These are phyloP conservation scores for Paraleonurus japonicus DNA, from an alignment of 257 asterid species.

Conservation along the genomic window DNA sequence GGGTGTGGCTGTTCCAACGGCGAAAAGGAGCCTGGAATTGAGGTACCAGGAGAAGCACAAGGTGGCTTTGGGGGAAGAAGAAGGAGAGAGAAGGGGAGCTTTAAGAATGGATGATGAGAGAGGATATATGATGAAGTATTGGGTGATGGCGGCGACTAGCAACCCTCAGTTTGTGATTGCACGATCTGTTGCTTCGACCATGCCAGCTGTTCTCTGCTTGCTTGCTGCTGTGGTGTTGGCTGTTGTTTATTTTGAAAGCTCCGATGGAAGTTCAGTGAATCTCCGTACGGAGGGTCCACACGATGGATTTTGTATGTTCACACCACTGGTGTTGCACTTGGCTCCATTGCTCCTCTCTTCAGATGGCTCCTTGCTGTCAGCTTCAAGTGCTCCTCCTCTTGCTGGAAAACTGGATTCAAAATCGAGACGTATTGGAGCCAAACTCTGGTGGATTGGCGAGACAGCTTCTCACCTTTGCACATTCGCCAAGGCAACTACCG, in stretches of 20 bases:
- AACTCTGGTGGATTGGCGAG: slow-evolving; percentile 13
- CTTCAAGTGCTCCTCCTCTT: neutral
- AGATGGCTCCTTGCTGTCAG: slow-evolving; percentile 6
- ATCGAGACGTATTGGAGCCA: slow-evolving; percentile 14
- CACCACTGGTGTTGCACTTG: neutral
- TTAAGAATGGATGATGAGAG: neutral
- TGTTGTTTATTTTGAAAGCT: neutral
- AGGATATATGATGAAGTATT: slow-evolving; percentile 14
- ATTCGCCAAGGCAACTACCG: neutral
- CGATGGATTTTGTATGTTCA: neutral
- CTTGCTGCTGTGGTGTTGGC: neutral
- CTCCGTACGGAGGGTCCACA: neutral
- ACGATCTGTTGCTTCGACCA: slow-evolving; percentile 20
- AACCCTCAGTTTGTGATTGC: slow-evolving; percentile 34
- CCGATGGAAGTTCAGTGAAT: neutral
- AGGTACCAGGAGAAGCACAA: slow-evolving; percentile 26
- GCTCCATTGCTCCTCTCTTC: neutral
- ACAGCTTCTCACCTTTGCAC: neutral
- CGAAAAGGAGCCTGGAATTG: slow-evolving; percentile 17
- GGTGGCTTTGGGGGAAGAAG: neutral
- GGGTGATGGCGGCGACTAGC: slow-evolving; percentile 16
- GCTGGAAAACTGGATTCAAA: neutral
- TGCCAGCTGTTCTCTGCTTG: slow-evolving; percentile 13
- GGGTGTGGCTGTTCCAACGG: slow-evolving; percentile 11
- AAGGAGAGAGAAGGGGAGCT: neutral